Evolutionary conservation across 257 asterid genomes (phyloP), one percentile per base, ranked within the genome.

Genomic region (Misopates orontium): DNA sequence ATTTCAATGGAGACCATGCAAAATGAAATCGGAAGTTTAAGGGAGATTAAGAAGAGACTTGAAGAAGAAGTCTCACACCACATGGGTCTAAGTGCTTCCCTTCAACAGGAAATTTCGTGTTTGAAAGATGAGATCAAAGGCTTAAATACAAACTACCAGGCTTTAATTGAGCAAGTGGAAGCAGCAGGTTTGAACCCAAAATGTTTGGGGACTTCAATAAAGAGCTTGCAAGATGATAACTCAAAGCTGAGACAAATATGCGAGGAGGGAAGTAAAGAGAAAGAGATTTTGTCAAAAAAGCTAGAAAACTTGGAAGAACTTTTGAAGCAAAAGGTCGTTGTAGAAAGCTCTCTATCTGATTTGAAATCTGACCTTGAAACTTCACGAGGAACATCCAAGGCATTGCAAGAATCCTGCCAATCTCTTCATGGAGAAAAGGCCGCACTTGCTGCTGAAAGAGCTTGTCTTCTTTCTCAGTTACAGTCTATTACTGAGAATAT

Each of bases 111-210:
- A 68, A 83, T 85, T 68, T 60, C 56, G 47, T 68, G 80, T 54
- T 80, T 94, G 84, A 77, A 76, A 66, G 90, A 82, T 62, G 99
- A 94, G 73, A 94, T 90, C 12, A 67, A 76, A 66, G 84, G 83
- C 68, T 79, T 90, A 78, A 88, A 74, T 67, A 59, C 49, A 53
- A 81, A 80, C 64, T 86, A 94, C 66, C 69, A 68, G 63, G 77
- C 78, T 61, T 71, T 94, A 52, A 72, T 94, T 36, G 78, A 80
- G 79, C 89, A 93, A 74, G 89, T 90, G 64, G 83, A 81, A 64
- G 81, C 84, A 17, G 79, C 79, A 20, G 98, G 94, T 64, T 55
- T 86, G 64, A 68, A 71, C 70, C 94, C 91, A 19, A 70, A 77
- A 23, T 66, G 76, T 48, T 42, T 91, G 25, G 87, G 67, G 48